phyloP scores from a whole-genome alignment of 2,329 filamentous ascomycete genomes.

The Hawksworthiomyces lignivorus region DNA sequence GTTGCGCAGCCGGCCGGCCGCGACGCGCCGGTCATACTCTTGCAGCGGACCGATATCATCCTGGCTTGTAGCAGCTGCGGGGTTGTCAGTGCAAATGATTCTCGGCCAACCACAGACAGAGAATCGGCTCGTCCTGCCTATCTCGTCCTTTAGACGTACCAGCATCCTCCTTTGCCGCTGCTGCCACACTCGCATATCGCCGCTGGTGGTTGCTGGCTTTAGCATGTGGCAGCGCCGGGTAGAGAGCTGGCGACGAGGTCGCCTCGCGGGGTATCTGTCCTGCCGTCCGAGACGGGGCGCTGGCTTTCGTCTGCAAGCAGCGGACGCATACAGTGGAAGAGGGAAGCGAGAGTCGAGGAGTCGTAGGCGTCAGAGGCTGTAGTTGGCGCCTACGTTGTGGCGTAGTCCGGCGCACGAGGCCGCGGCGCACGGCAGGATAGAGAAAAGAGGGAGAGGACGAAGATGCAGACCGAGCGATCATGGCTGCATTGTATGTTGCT shows the following conservation, averaged over 20 bases:
- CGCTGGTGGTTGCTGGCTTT: slow-evolving; percentile 12
- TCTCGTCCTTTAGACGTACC: neutral
- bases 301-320: slow-evolving; percentile 9
- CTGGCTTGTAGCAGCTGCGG: too few species aligned
- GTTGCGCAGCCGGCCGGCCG: slow-evolving; percentile 65
- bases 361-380: neutral
- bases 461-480: slow-evolving; percentile 8
- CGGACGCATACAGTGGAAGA: slow-evolving; percentile 8
- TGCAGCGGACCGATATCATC: slow-evolving; percentile 63
- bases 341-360: neutral
- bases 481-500: neutral
- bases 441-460: slow-evolving; percentile 1
- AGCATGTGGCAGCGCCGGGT: slow-evolving; percentile 7
- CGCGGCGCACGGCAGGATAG: slow-evolving; percentile 9
- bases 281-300: neutral
- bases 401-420: slow-evolving; percentile 9
- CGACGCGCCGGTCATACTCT: slow-evolving; percentile 81
- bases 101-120: too few species aligned
- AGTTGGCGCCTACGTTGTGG: slow-evolving; percentile 6
- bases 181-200: slow-evolving; percentile 12
- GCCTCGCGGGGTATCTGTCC: too few species aligned
- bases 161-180: slow-evolving; percentile 15
- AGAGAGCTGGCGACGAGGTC: neutral
- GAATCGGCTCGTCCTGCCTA: neutral
- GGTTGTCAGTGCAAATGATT: too few species aligned